A percentile compares a stretch with the other conserved stretches of the same genome.
Conservation (phyloP, 345 rosid genomes). For the Erucastrum elatum region DNA sequence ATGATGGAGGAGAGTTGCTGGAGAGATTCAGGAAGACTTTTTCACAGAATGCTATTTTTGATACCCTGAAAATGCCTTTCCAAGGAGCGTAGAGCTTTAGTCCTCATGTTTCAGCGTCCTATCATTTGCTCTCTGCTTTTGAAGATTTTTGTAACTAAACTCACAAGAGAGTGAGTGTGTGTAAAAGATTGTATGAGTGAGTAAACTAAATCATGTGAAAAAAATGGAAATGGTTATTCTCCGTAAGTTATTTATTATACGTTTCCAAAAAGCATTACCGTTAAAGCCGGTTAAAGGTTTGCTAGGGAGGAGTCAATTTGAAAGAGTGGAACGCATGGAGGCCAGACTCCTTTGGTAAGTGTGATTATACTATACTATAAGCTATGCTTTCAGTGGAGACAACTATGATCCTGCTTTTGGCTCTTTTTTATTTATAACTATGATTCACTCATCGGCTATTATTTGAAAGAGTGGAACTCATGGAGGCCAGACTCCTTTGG, state of each 20-base stretch:
- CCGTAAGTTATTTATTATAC: neutral
- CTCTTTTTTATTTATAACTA: neutral
- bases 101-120: neutral
- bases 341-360: neutral
- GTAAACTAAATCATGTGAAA: slow-evolving; percentile 3
- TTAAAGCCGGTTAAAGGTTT: neutral
- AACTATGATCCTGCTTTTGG: neutral
- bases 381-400: neutral
- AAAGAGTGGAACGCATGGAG: neutral
- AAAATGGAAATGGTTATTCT: slow-evolving; percentile 7
- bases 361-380: neutral
- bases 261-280: neutral
- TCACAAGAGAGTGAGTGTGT: slow-evolving; percentile 1
- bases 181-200: slow-evolving; percentile 15
- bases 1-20: slow-evolving; percentile 95
- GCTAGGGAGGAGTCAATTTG: neutral
- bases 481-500: neutral
- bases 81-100: slow-evolving; percentile 55
- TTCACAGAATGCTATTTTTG: slow-evolving; percentile 84
- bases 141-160: slow-evolving; percentile 31
- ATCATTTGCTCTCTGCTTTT: neutral
- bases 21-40: slow-evolving; percentile 81
- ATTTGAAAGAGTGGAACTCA: neutral
- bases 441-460: no score
- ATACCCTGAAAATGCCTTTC: slow-evolving; percentile 83